phyloP scores from a whole-genome alignment of 352 stramenopile species.

The Phytophthora constricta region DNA sequence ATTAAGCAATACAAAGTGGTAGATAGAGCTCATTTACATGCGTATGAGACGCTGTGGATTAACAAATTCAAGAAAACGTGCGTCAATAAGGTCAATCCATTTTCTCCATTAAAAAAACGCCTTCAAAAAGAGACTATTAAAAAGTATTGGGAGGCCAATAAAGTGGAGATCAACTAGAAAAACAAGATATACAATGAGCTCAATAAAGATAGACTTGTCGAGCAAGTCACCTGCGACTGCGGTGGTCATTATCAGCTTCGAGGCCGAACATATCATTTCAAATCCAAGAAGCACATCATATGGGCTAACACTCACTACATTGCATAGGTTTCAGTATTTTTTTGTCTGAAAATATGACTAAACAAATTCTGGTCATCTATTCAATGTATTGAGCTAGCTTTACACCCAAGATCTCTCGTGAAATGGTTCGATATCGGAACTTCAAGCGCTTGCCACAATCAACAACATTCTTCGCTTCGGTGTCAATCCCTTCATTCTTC shows the following conservation, averaged over 20 bases:
- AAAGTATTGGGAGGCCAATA: conserved; percentile 4
- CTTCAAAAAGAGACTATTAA: neutral
- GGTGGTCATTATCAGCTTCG: conserved; percentile 1
- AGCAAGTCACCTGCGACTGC: conserved; percentile 1
- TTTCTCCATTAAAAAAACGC: neutral
- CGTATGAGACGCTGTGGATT: too few relatives aligned
- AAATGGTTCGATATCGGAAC: too few relatives aligned
- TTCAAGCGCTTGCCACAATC: too few relatives aligned
- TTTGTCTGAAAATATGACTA: neutral
- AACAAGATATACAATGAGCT: conserved; percentile 7
- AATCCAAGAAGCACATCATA: conserved; percentile 7
- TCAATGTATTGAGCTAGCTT: too few relatives aligned
- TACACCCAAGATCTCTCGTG: too few relatives aligned
- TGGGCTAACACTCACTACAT: conserved; percentile 5
- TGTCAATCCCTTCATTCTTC: too few relatives aligned
- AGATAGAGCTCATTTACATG: conserved; percentile 2
- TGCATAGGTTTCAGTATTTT: neutral
- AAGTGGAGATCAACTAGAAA: too few relatives aligned
- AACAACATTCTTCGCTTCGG: too few relatives aligned
- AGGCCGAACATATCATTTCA: conserved; percentile 4
- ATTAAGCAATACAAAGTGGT: conserved; percentile 6
- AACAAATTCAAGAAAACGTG: conserved; percentile 12
- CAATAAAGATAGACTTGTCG: neutral
- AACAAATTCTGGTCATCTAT: too few relatives aligned
- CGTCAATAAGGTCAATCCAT: conserved; percentile 5